Base-by-base conservation (phyloP, 2,329 filamentous ascomycete species). In the Nemania diffusa region DNA sequence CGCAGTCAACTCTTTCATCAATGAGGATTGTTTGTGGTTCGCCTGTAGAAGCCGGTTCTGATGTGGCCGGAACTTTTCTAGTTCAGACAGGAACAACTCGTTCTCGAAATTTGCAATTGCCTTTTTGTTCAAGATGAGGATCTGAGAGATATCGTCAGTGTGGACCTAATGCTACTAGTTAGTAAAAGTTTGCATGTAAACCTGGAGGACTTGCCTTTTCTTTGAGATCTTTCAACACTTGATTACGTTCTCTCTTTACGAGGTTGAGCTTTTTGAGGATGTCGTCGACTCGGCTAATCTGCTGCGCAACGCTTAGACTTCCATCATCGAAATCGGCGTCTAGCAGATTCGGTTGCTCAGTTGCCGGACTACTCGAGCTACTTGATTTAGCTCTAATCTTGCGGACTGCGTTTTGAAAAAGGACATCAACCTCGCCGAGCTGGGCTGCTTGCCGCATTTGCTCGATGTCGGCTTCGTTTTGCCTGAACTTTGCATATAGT, bases 121-220 rank as follows among this genome's bases (percentile, higher is more conserved):
- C 81, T 98, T 99, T 79, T 98, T 98, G 84, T 99, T 99, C 66
- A 99, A 83, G 63, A 99, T 99, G 67, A 99, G 85, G 13, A 98
- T 94, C 76, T 97, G 96, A 5, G 94, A 97, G 70, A 99, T 99
- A 75, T 99, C 97, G 76, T 99, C 97, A 72, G 92, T 93, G 80
- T 97, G 95, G 60, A 95, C 91, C 95, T 97, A 20, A 17, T n/a
- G 13, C 34, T 27, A 66, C 71, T 17, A 55, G 69, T 68, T 65
- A 80, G 64, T 76, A 57, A 73, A 65, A 50, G 3, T 5, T 32
- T 29, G 40, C 17, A 57, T 58, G 11, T 17, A 42, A 13, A 32
- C 53, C 22, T 7, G 20, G 32, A 15, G n/a, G 20, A 37, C 85
- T 74, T 79, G 97, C 96, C 90, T 97, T 98, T 72, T 98, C 94